These are phyloP conservation scores for Bertia moriformis DNA, from an alignment of 2,329 filamentous ascomycete genomes.

Conservation along the genomic window DNA sequence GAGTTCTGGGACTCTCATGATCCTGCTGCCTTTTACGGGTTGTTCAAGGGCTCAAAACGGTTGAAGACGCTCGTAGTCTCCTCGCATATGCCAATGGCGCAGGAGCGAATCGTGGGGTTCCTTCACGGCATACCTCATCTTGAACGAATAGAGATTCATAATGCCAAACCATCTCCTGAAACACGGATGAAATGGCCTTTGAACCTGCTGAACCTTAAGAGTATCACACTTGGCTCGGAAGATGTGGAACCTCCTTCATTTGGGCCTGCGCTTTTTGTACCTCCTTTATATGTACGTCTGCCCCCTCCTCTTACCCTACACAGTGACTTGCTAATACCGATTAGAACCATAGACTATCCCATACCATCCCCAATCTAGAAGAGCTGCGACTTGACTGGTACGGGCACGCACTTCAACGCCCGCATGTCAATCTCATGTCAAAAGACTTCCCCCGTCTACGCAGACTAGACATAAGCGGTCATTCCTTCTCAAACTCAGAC, in stretches of 20 bases:
- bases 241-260: background rate
- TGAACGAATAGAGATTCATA: constrained; percentile 8
- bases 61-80: background rate
- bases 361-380: constrained; percentile 15
- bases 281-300: no score
- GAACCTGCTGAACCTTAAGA: constrained; percentile 13
- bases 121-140: constrained; percentile 7
- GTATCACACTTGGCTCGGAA: constrained; percentile 8
- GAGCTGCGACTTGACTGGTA: constrained; percentile 14
- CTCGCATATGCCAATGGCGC: background rate
- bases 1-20: constrained; percentile 10
- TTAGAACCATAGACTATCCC: no score
- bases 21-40: constrained; percentile 7
- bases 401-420: no score
- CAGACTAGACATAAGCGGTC: background rate
- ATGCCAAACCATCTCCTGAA: background rate
- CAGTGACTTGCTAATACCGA: no score
- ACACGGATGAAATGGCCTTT: constrained; percentile 6
- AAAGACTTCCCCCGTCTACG: background rate
- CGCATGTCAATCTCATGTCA: background rate
- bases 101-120: background rate
- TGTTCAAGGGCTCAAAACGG: background rate
- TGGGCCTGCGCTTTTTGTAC: no score
- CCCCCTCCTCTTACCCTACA: no score
- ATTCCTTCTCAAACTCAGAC: no score